Evolutionary conservation across 2,329 filamentous ascomycete genomes (phyloP).

Genomic region (Aureobasidium mangrovei): DNA sequence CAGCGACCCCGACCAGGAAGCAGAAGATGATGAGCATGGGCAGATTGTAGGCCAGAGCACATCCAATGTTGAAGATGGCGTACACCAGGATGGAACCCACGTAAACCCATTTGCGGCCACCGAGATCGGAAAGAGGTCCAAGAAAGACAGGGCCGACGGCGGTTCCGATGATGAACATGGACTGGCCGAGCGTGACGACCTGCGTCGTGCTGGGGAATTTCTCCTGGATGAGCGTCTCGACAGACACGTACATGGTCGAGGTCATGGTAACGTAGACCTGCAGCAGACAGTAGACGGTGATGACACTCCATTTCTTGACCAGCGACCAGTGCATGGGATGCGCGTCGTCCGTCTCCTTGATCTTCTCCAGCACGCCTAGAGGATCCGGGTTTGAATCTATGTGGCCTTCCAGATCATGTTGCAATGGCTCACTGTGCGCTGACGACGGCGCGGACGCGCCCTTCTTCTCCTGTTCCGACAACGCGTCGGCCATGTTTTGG

Average conservation of each 20-base stretch:
- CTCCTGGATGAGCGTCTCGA: conserved; percentile 1
- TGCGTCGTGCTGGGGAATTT: conserved; percentile 6
- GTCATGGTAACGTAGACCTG: conserved; percentile 11
- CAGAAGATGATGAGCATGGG: conserved; percentile 16
- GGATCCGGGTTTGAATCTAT: background rate
- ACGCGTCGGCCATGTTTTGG: background rate
- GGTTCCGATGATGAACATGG: conserved; percentile 13
- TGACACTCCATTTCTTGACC: conserved; percentile 9
- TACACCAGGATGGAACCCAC: conserved; percentile 9
- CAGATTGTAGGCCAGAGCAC: conserved; percentile 12
- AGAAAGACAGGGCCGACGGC: conserved; percentile 13
- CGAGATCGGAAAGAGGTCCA: conserved; percentile 11
- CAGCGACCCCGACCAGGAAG: conserved; percentile 14
- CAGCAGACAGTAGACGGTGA: conserved; percentile 9
- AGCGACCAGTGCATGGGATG: conserved; percentile 9
- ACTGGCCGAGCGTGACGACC: conserved; percentile 11
- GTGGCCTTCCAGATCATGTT: background rate
- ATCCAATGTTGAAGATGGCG: conserved; percentile 10
- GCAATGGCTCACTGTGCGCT: conserved; percentile 4
- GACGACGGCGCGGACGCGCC: conserved; percentile 1
- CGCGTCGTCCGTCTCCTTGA: background rate
- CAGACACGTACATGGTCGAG: conserved; percentile 10
- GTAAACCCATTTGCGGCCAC: conserved; percentile 13
- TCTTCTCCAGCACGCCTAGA: conserved; percentile 7
- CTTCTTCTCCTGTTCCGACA: conserved; percentile 2